Conservation (phyloP, 2,329 filamentous ascomycete genomes). For the Mollisiaceae sp. region DNA sequence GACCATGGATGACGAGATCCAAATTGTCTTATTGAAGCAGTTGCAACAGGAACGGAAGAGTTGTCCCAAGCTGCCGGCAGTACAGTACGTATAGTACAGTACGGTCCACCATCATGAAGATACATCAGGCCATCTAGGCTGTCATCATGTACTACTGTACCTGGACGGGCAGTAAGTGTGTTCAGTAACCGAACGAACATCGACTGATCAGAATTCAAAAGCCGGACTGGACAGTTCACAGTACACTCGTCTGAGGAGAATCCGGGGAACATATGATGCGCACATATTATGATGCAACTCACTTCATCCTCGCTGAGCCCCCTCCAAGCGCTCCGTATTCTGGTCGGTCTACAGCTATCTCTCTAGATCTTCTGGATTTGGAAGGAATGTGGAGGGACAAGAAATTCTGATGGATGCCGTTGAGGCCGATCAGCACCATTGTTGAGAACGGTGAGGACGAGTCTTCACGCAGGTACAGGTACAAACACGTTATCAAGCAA, state of each 20-base stretch:
- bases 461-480: constrained; percentile 7
- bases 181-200: constrained; percentile 2
- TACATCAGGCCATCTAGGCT: constrained; percentile 2
- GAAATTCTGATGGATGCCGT: neutral
- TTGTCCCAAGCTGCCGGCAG: neutral
- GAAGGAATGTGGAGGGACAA: neutral
- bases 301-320: neutral
- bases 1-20: neutral
- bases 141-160: neutral
- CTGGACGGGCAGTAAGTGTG: neutral
- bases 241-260: neutral
- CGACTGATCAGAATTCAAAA: neutral
- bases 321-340: neutral
- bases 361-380: constrained; percentile 2
- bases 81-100: too few relatives aligned
- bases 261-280: neutral
- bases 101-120: neutral
- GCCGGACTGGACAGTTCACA: neutral
- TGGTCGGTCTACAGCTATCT: neutral
- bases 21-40: neutral
- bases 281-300: neutral
- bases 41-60: too few relatives aligned
- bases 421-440: constrained; percentile 3
- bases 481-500: constrained; percentile 1
- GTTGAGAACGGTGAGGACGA: neutral